Conservation (phyloP, 805 yeast species). For the Saccharomycopsis sp. region DNA sequence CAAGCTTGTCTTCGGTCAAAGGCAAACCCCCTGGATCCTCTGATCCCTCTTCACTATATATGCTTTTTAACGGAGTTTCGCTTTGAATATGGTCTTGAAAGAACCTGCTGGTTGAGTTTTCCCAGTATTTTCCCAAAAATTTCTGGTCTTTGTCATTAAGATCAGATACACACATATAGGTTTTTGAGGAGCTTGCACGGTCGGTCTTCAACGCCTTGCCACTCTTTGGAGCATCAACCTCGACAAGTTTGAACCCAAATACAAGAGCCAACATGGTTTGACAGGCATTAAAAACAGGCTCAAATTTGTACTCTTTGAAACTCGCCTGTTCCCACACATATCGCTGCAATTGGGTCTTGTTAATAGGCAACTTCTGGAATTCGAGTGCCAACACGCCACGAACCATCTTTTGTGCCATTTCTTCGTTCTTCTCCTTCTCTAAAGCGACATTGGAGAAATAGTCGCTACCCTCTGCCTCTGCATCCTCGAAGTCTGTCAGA, state of each 20-base stretch:
- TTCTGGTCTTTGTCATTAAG: not conserved
- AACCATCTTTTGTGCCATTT: constrained; percentile 20
- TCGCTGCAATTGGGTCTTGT: constrained; percentile 14
- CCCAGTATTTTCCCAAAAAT: constrained; percentile 13
- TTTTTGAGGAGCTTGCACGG: not conserved
- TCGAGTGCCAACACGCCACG: constrained; percentile 19
- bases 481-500: not conserved
- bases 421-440: not conserved
- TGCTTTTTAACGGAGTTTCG: constrained; percentile 4
- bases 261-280: constrained; percentile 7
- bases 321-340: constrained; percentile 17
- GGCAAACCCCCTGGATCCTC: constrained; percentile 7
- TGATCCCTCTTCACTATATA: not conserved
- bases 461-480: not conserved
- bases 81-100: constrained; percentile 7
- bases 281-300: constrained; percentile 15
- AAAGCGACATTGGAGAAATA: not conserved
- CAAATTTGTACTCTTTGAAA: constrained; percentile 14
- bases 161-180: constrained; percentile 1
- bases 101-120: constrained; percentile 9
- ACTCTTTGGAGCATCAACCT: not conserved
- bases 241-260: constrained; percentile 14
- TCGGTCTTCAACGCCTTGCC: not conserved
- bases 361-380: constrained; percentile 12
- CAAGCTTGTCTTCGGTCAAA: constrained; percentile 21